Evolutionary conservation across 371 early-diverging fungal genomes (phyloP), one percentile per base, ranked within the genome.

Genomic region (Chytridium lagenaria): DNA sequence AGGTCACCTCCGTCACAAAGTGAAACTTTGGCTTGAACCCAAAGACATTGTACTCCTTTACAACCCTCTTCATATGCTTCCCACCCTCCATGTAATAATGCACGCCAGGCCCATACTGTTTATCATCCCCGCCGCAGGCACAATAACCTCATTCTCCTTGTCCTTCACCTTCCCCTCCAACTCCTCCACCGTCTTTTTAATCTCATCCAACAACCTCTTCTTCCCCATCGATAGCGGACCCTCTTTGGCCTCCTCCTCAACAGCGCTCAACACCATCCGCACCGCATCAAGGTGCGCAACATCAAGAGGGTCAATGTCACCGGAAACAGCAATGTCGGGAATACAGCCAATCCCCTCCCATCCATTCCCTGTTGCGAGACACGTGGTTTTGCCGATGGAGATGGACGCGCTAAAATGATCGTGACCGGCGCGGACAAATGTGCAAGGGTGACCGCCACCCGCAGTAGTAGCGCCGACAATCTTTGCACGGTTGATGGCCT

Each of bases 361-460:
- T 1, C 69, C 74, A 2, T 59, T 59, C 3, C 74, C 74, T 33
- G 69, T 68, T 1, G 30, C 28, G 40, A 39, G 26, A 37, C 33
- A 68, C 7, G 59, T 68, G 7, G 74, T 68, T 1, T 26, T 28
- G 23, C 74, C 74, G 69, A 73, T 69, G 7, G 69, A 68, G 64
- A 73, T 64, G 37, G 69, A 57, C n/a, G 69, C 69, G 33, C 1
- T 2, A 19, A 73, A 39, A 39, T 68, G 59, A 69, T 52, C 49
- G 69, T 59, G 39, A 26, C 55, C 55, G 61, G 51, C 36, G 7
- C 50, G 59, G 50, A 73, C 23, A 7, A 19, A 19, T 5, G 28
- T 19, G 64, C 68, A 68, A 31, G 74, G 74, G 63, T 73, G 69
- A 16, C 74, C 74, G n/a, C 59, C 74, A 1, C 74, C 74, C 5